Percentiles rank a stretch among this genome's conserved stretches.
Evolutionary conservation across 345 rosid species (phyloP).

Genomic region (Salix udensis): DNA sequence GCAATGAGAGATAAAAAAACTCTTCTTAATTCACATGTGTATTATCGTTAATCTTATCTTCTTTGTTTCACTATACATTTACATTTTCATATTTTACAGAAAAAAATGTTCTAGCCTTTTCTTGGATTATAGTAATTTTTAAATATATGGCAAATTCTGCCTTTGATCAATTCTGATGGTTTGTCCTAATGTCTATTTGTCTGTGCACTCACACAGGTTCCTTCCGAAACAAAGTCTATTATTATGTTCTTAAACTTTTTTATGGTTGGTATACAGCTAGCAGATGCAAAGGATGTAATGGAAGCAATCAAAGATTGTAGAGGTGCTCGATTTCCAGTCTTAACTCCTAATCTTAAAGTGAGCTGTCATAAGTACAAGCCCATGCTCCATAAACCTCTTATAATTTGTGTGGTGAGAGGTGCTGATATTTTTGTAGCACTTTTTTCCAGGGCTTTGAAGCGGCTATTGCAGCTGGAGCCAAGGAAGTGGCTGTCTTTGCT

Average conservation of each 20-base stretch:
- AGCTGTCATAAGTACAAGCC: not conserved
- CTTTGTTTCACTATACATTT: not conserved
- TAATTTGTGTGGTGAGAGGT: not conserved
- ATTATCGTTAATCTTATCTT: not conserved
- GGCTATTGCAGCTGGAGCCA: constrained; percentile 72
- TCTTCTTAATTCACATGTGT: not conserved
- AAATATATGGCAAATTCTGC: too few species aligned
- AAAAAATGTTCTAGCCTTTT: too few species aligned
- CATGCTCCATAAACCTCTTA: not conserved
- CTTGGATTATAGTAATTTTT: too few species aligned
- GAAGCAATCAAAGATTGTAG: constrained; percentile 38
- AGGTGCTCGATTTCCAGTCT: constrained; percentile 57
- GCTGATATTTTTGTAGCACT: not conserved
- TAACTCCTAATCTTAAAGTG: constrained; percentile 66
- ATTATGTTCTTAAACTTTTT: not conserved
- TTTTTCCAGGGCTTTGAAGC: constrained; percentile 63
- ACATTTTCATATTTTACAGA: too few species aligned
- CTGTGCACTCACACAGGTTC: too few species aligned
- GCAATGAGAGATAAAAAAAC: too few species aligned
- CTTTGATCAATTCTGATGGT: too few species aligned
- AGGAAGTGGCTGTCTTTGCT: constrained; percentile 74
- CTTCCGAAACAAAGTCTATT: too few species aligned
- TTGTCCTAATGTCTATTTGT: too few species aligned
- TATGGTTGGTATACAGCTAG: constrained; percentile 33
- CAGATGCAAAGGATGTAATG: constrained; percentile 77